phyloP scores from a whole-genome alignment of 106 monocot genomes.

The Gastrodia elata region DNA sequence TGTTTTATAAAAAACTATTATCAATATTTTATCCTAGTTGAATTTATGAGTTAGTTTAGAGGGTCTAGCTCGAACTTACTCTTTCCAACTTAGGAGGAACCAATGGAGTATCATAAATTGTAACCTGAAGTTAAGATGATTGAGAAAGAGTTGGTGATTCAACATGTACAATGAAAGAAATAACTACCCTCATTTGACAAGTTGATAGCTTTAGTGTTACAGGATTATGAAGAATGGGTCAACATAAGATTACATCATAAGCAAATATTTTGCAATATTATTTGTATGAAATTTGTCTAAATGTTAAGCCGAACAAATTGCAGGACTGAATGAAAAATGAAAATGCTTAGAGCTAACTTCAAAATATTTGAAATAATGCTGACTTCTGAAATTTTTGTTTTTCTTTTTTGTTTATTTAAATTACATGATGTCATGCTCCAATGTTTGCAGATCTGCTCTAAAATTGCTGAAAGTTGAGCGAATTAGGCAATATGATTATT shows the following conservation, averaged over 20 bases:
- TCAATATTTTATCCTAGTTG: too few species aligned
- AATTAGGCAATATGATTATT: conserved; percentile 63
- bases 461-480: conserved; percentile 55
- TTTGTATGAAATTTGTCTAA: background rate
- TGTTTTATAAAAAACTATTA: too few species aligned
- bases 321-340: background rate
- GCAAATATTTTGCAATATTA: background rate
- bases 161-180: too few species aligned
- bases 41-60: too few species aligned
- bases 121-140: too few species aligned
- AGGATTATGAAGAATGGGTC: too few species aligned
- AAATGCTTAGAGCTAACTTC: background rate
- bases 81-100: too few species aligned
- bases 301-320: background rate
- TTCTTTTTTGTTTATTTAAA: background rate
- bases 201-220: too few species aligned
- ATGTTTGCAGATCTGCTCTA: conserved; percentile 50
- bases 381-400: background rate
- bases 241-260: background rate
- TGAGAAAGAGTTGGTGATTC: too few species aligned
- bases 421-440: background rate
- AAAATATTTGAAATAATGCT: background rate
- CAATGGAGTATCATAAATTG: too few species aligned
- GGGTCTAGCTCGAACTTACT: too few species aligned
- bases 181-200: too few species aligned